Evolutionary conservation across 192 early-diverging fungal genomes (phyloP), one percentile per base, ranked within the genome.

Genomic region (Coemansia biformis): DNA sequence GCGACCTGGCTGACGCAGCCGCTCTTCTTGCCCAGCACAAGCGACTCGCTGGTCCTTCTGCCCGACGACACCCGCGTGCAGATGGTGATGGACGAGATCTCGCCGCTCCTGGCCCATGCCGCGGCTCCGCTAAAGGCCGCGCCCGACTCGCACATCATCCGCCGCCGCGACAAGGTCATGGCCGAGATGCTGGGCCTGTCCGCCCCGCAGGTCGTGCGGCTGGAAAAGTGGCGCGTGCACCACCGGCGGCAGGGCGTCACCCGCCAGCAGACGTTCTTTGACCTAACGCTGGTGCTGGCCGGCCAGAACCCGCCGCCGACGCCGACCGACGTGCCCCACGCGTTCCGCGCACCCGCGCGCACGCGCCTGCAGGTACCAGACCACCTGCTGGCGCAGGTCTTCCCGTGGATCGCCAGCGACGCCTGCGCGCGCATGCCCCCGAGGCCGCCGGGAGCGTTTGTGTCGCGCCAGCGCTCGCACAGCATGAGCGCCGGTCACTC

Each of bases 221-320:
- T 73, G 29, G 69, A 73, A 22, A 60, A 61, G 16, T 73, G 69
- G 69, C 69, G 69, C 19, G 69, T 73, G 54, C 69, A 73, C 42
- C 69, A 73, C 52, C 69, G 69, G 14, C 69, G 69, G 21, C 12
- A 40, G 13, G 69, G 69, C 48, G 62, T 73, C 19, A 73, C 69
- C 0, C 62, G 69, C 24, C 62, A 65, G 50, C 69, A 73, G 44
- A 73, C 69, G 38, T 73, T 73, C 54, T 73, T 73, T 30, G 69
- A 73, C 46, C 61, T 73, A 49, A 61, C 69, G 22, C 54, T 73
- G 30, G 62, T 73, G 29, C 50, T 73, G 45, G 50, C 43, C 41
- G 69, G 69, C 48, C 69, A 73, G 33, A 57, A 47, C 24, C 68
- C 68, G 38, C 68, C 68, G 39, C 68, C 69, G 3, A 28, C 54